Conservation (phyloP, 164 flowering plant genomes). For the Nelumbo lutea region DNA sequence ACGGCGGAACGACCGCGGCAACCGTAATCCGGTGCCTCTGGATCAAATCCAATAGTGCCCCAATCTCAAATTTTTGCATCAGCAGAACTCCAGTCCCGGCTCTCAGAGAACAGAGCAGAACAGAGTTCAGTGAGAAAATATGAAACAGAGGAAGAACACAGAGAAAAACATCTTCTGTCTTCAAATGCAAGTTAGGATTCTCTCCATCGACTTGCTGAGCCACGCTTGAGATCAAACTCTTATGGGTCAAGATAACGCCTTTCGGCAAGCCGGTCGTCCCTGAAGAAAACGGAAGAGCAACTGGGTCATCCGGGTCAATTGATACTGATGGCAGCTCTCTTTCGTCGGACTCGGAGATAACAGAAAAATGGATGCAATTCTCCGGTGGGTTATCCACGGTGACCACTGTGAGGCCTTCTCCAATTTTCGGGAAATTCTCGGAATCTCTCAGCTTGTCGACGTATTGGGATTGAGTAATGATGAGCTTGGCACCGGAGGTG, state of each 20-base stretch:
- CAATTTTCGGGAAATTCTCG: constrained; percentile 17
- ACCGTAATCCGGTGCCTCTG: constrained; percentile 50
- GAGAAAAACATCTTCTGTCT: constrained; percentile 47
- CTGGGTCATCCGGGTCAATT: constrained; percentile 44
- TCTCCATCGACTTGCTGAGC: constrained; percentile 91
- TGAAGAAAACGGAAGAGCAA: constrained; percentile 78
- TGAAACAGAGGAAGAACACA: constrained; percentile 89
- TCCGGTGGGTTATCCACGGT: constrained; percentile 54
- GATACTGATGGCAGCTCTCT: constrained; percentile 23
- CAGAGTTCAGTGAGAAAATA: constrained; percentile 58
- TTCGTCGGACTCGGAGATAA: constrained; percentile 39
- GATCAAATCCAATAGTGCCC: constrained; percentile 41
- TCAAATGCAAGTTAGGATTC: constrained; percentile 60
- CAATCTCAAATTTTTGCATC: constrained; percentile 78
- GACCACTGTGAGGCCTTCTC: constrained; percentile 32
- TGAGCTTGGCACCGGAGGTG: constrained; percentile 37
- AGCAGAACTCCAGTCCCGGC: constrained; percentile 53
- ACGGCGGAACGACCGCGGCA: constrained; percentile 70
- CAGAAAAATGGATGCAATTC: constrained; percentile 54
- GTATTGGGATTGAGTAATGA: constrained; percentile 54
- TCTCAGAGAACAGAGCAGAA: constrained; percentile 52
- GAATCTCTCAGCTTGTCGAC: constrained; percentile 44
- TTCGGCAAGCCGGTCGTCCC: constrained; percentile 86
- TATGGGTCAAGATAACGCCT: constrained; percentile 76
- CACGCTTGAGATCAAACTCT: constrained; percentile 58